Conservation (phyloP, 371 early-diverging fungal species). For the Batrachochytrium dendrobatidis region DNA sequence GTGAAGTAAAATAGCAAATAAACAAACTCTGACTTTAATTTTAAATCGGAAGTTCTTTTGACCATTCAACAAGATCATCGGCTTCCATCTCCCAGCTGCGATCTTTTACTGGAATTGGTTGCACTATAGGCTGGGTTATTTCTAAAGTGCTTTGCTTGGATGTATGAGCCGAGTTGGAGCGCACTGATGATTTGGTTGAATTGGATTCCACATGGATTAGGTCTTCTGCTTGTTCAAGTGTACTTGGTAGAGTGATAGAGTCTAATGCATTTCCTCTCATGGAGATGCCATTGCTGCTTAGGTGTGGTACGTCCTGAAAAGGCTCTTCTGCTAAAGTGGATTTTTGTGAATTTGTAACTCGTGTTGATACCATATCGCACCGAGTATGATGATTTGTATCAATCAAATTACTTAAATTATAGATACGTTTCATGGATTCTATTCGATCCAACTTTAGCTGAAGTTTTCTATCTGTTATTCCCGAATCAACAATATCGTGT, state of each 20-base stretch:
- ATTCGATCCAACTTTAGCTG: slow-evolving; percentile 6
- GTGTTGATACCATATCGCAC: neutral
- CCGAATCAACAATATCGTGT: neutral
- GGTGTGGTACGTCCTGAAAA: no score
- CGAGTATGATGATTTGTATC: neutral
- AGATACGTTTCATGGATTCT: slow-evolving; percentile 11
- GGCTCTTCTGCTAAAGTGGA: no score
- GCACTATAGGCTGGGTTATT: neutral
- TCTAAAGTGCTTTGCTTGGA: neutral
- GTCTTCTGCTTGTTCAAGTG: no score
- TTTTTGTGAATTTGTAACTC: no score
- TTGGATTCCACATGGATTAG: no score
- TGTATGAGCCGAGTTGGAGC: no score
- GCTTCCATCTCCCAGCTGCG: slow-evolving; percentile 35
- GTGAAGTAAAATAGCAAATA: slow-evolving; percentile 8
- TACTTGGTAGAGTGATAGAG: no score
- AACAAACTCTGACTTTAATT: neutral
- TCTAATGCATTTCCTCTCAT: no score
- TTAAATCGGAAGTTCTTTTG: neutral
- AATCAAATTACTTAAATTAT: neutral
- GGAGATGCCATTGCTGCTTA: no score
- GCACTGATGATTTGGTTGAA: no score
- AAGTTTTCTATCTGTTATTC: neutral
- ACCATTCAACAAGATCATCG: slow-evolving; percentile 30
- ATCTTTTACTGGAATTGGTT: no score